Conservation (phyloP, 2,329 filamentous ascomycete genomes). For the Aspergillus caelatus region DNA sequence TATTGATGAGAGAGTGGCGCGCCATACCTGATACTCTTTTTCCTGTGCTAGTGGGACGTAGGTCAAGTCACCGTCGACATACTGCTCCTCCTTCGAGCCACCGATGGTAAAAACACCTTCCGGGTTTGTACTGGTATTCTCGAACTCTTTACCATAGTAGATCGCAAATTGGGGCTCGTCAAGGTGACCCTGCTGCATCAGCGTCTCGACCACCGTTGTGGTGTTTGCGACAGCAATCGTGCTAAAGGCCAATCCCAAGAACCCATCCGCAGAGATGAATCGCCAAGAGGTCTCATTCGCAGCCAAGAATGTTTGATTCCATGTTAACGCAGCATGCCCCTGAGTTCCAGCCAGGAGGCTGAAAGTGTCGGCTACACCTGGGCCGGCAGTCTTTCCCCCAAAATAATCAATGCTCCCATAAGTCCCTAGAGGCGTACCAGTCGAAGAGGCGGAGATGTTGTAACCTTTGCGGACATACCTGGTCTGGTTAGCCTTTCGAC, state of each 20-base stretch:
- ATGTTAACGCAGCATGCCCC: not conserved
- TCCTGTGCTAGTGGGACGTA: not conserved
- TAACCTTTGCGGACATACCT: not conserved
- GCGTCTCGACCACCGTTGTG: not conserved
- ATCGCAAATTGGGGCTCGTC: not conserved
- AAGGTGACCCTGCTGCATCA: not conserved
- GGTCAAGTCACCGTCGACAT: not conserved
- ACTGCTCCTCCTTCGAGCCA: not conserved
- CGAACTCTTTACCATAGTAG: not conserved
- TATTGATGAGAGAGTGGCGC: not conserved
- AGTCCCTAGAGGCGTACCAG: not conserved
- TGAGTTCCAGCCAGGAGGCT: not conserved
- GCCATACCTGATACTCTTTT: not conserved
- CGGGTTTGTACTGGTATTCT: not conserved
- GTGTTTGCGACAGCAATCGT: conserved; percentile 1
- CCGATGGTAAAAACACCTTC: conserved; percentile 4
- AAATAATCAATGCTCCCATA: not conserved
- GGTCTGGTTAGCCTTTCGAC: not conserved
- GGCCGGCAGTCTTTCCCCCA: not conserved
- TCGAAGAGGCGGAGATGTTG: not conserved
- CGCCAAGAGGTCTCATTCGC: not conserved
- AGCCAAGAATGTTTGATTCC: not conserved
- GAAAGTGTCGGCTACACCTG: not conserved
- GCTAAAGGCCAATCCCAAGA: conserved; percentile 2
- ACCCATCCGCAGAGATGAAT: not conserved